A percentile compares a stretch with the other conserved stretches of the same genome.
phyloP scores from a whole-genome alignment of 2,329 filamentous ascomycete genomes.

The Phyllosticta citribraziliensis region DNA sequence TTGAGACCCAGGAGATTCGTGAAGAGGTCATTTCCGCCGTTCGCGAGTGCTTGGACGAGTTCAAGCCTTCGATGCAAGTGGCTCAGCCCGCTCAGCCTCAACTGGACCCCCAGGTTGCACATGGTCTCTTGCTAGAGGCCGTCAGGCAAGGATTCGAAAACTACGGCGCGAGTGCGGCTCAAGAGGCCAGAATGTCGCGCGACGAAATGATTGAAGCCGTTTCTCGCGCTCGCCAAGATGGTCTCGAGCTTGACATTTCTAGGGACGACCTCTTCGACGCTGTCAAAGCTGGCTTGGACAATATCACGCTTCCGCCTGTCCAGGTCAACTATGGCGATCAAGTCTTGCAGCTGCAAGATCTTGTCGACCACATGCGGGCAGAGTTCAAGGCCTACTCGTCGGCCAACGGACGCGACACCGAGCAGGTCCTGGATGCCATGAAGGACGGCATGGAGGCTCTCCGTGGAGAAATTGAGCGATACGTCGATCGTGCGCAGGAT shows the following conservation, averaged over 20 bases:
- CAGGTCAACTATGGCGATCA: conserved; percentile 47
- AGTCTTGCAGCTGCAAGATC: conserved; percentile 49
- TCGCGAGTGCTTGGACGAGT: conserved; percentile 75
- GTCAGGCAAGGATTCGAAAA: conserved; percentile 49
- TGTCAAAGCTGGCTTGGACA: conserved; percentile 45
- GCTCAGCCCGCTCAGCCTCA: conserved; percentile 27
- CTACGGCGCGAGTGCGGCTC: conserved; percentile 28
- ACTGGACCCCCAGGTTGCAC: conserved; percentile 38
- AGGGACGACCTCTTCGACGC: conserved; percentile 44
- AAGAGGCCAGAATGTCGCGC: conserved; percentile 37
- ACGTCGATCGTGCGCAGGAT: conserved; percentile 64
- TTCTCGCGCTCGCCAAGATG: conserved; percentile 17
- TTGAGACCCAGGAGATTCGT: conserved; percentile 58
- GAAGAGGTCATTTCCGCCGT: conserved; percentile 80
- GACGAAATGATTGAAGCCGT: conserved; percentile 49
- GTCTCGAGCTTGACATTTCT: conserved; percentile 37
- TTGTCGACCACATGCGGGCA: conserved; percentile 51
- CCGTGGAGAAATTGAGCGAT: conserved; percentile 68
- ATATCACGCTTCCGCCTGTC: conserved; percentile 25
- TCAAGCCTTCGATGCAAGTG: conserved; percentile 43
- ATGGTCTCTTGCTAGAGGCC: conserved; percentile 47
- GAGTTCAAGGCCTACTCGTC: conserved; percentile 72
- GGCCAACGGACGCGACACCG: conserved; percentile 69
- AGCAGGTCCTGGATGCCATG: conserved; percentile 79
- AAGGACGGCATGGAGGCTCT: conserved; percentile 80